Evolutionary conservation across 257 asterid genomes (phyloP).

Genomic region (Nyctanthes arbortristis): DNA sequence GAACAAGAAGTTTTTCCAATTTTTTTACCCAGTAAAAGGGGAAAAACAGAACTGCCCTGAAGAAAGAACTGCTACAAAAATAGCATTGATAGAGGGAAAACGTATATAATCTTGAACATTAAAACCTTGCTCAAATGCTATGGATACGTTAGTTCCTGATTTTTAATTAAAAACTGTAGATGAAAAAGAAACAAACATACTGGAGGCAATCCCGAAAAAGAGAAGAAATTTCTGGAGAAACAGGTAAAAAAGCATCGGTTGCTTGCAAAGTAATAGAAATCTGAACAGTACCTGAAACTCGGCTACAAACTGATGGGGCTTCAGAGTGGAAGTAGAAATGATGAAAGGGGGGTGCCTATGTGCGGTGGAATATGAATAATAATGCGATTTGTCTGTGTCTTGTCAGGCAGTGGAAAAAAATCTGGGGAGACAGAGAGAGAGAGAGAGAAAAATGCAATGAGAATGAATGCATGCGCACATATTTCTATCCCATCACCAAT

Average conservation of each 20-base stretch:
- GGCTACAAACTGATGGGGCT: background rate
- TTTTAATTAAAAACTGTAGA: background rate
- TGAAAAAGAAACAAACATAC: background rate
- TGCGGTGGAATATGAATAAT: conserved; percentile 20
- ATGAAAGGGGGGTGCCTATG: background rate
- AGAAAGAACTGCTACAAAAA: too few relatives aligned
- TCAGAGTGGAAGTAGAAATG: conserved; percentile 1
- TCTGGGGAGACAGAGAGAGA: background rate
- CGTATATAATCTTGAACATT: too few relatives aligned
- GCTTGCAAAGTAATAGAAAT: background rate
- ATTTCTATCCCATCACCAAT: conserved; percentile 16
- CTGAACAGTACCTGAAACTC: background rate
- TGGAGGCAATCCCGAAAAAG: background rate
- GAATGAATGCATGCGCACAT: conserved; percentile 35
- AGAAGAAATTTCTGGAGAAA: background rate
- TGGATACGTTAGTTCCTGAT: too few relatives aligned
- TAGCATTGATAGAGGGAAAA: too few relatives aligned
- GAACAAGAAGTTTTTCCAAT: conserved; percentile 4
- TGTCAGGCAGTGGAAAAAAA: background rate
- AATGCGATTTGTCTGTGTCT: conserved; percentile 3
- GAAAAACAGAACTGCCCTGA: too few relatives aligned
- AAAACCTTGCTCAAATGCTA: background rate
- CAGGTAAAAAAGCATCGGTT: background rate
- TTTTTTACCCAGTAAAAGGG: too few relatives aligned
- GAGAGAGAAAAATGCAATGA: background rate